Percentiles rank a stretch among this genome's conserved stretches.
Evolutionary conservation across 2,329 filamentous ascomycete genomes (phyloP).

Genomic region (Cladosporium phlei): DNA sequence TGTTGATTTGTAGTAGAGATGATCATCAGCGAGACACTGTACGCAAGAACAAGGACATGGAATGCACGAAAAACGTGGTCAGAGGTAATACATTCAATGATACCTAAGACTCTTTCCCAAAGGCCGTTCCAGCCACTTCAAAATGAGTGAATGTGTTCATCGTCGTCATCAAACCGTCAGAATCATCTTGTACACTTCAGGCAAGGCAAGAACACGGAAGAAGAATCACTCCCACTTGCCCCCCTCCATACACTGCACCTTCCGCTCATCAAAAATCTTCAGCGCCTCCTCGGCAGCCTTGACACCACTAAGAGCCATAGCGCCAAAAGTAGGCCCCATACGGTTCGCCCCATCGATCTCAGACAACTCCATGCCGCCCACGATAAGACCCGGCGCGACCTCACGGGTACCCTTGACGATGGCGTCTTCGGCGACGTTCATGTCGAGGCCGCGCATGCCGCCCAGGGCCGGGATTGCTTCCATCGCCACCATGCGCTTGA

Average conservation of each 20-base stretch:
- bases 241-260: slow-evolving; percentile 65
- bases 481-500: slow-evolving; percentile 89
- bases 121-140: too few species aligned
- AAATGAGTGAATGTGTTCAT: slow-evolving; percentile 6
- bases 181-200: background rate
- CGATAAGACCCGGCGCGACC: slow-evolving; percentile 79
- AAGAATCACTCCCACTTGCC: slow-evolving; percentile 7
- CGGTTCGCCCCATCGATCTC: slow-evolving; percentile 59
- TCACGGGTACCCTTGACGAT: slow-evolving; percentile 90
- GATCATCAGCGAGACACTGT: too few species aligned
- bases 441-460: slow-evolving; percentile 89
- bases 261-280: slow-evolving; percentile 69
- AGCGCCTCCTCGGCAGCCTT: slow-evolving; percentile 88
- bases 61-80: too few species aligned
- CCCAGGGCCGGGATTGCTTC: slow-evolving; percentile 74
- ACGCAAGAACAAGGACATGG: too few species aligned
- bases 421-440: slow-evolving; percentile 85
- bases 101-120: too few species aligned
- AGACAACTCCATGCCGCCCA: slow-evolving; percentile 69
- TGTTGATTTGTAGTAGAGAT: too few species aligned
- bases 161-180: background rate
- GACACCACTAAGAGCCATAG: slow-evolving; percentile 81
- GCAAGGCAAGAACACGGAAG: background rate
- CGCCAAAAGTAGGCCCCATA: slow-evolving; percentile 86
- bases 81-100: too few species aligned